Base-by-base conservation (phyloP, 192 early-diverging fungal genomes). In the Pilaira anomala region DNA sequence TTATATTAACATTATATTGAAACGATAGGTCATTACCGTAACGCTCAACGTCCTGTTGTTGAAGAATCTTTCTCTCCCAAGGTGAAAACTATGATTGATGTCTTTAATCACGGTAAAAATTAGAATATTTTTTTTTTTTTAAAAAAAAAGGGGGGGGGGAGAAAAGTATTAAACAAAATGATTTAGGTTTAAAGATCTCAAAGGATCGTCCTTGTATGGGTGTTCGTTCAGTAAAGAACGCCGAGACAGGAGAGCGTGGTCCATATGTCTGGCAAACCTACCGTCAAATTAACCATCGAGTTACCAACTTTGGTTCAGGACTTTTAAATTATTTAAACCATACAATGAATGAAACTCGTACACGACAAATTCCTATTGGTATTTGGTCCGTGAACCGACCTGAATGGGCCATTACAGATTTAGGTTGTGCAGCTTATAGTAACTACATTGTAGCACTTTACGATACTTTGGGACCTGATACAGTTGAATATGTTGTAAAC, bases 391-490 rank as follows among this genome's bases (percentile, higher is more conserved):
- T 79, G 67, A 93, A 93, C 76, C 77, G 88, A 4, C 79, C 86
- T 14, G 89, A 91, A 62, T 95, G 92, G 88, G 71, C 79, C 14
- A 81, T 94, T 55, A 66, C 85, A 12, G 87, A 91, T 62, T 78
- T 82, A 42, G 93, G 76, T 1, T 79, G 84, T 21, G 68, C 84
- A 33, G 79, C 82, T 44, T 87, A 92, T 60, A 83, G 80, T 56
- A 54, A 87, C 36, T 80, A 79, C 56, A 75, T 80, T 4, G 92
- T 95, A 11, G 85, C 94, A 5, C 76, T 96, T 33, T 94, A 95
- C 73, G 94, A 97, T 68, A 93, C 93, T 18, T 81, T 97, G 14
- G 96, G 92, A 50, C 82, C 86, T 0, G 89, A 93, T 26, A 82
- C 91, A 8, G 77, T 96, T 44, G 83, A 89, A 74, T 93, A 88